Base-by-base conservation (phyloP, 495 filamentous ascomycete genomes). In the Acidiella bohemica region DNA sequence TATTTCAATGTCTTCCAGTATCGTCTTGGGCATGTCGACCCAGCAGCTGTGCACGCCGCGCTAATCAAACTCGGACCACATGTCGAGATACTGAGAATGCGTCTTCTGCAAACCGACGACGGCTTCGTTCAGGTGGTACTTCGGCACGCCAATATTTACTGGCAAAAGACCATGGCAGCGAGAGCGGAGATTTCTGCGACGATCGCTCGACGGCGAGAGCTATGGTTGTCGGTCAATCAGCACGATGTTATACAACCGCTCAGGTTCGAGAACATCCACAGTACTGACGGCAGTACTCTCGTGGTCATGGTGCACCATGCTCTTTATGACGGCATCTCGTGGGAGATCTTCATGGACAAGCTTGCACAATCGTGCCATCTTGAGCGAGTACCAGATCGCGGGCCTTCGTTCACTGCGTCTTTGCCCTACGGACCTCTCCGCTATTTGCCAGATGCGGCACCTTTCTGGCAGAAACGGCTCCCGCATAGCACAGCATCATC, bases 261-360 rank as follows among this genome's bases (percentile, higher is more conserved):
- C 44, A 61, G 67, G 41, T 45, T 75, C 21, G 49, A 61, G 7
- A 39, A 75, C 11, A 40, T 70, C 11, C 41, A 49, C 13, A 58
- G 55, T 13, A 41, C 47, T 2, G 41, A 42, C 0, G 51, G 42
- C 16, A 51, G 46, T 3, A 43, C 70, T 0, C 57, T 88, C 22
- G 60, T 59, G 14, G 51, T 90, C 20, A 67, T 76, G 29, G 73
- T 90, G 0, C 88, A 90, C 58, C 88, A 96, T 53, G 83, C 74
- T 5, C 60, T 95, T 0, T 96, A 95, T 50, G 88, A 96, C 61
- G 87, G 80, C 1, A 80, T 72, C 50, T 88, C 83, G 39, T 66
- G 93, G 20, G 55, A 67, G 0, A 60, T 86, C 19, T 54, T 94
- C 0, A 59, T 94, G 12, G 59, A 67, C 4, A 59, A 66, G 17